Evolutionary conservation across 805 yeast species (phyloP), one percentile per base, ranked within the genome.

Genomic region (Metschnikowia chrysomelidarum): DNA sequence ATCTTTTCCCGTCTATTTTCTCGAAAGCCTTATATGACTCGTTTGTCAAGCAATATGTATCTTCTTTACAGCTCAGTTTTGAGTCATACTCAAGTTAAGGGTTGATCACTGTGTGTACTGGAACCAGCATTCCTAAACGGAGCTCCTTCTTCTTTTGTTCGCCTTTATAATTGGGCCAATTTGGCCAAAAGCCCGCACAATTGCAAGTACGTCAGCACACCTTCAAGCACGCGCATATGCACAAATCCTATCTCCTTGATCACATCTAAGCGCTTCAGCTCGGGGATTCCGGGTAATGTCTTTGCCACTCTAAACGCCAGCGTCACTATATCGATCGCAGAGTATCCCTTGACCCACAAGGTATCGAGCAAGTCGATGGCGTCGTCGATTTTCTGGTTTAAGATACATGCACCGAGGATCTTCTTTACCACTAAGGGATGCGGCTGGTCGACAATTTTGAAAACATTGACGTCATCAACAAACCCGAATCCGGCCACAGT

Each of bases 401-500:
- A 60, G 5, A 60, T 51, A 41, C 71, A 64, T 1, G 73, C 69
- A 22, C 67, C 59, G 32, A 84, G 57, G 24, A 85, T 62, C 49
- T 78, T 78, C 48, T 78, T 78, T 24, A 93, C 82, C 4, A 86
- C 79, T 32, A 88, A 60, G 0, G 98, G 98, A 62, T 93, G 98
- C 2, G 98, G 98, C 35, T 88, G 83, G 57, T 93, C 98, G 3
- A 93, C 98, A 40, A 93, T 86, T 56, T 84, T 87, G 71, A 88
- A 93, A 12, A 93, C 98, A 51, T 89, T 91, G 25, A 85, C 87
- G 30, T 87, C 87, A 53, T 79, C 85, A n/a, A 93, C 96, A 36
- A 85, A 72, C 3, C 84, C 89, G 62, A 89, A 89, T 2, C 98
- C 98, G 1, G 96, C 87, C 20, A 82, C 91, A 0, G 97, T 88